These are phyloP conservation scores for Ulmus americana DNA, from an alignment of 331 rosid genomes.

Conservation along the genomic window DNA sequence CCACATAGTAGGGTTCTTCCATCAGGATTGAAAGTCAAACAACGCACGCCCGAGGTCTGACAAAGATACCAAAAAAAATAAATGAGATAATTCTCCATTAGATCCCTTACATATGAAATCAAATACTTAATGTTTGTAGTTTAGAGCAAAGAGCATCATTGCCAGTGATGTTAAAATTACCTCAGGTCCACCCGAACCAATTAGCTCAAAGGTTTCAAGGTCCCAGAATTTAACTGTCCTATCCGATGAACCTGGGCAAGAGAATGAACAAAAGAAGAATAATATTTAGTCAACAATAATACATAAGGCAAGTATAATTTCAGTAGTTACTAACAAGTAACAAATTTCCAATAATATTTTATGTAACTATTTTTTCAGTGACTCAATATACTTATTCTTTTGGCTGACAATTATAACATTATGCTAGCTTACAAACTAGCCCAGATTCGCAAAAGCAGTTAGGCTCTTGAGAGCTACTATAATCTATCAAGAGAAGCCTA, in stretches of 20 bases:
- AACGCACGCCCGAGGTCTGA: constrained; percentile 91
- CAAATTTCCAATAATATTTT: neutral
- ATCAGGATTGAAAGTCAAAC: constrained; percentile 82
- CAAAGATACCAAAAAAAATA: constrained; percentile 19
- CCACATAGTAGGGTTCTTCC: constrained; percentile 97
- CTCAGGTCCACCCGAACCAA: constrained; percentile 99
- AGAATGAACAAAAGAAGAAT: constrained; percentile 16
- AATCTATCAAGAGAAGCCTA: too few species aligned
- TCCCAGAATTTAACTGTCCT: constrained; percentile 99
- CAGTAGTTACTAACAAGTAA: neutral
- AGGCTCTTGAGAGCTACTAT: too few species aligned
- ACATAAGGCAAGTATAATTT: constrained; percentile 1
- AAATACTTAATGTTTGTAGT: constrained; percentile 11
- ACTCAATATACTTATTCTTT: neutral
- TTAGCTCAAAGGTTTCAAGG: constrained; percentile 97
- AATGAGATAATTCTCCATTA: neutral
- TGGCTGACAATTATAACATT: neutral
- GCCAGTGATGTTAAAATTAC: constrained; percentile 35
- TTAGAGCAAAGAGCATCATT: constrained; percentile 15
- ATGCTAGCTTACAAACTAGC: too few species aligned
- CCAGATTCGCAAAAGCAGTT: too few species aligned
- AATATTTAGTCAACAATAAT: neutral
- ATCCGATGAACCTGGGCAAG: constrained; percentile 76
- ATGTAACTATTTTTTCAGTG: neutral
- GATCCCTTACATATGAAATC: neutral